Base-by-base conservation (phyloP, 1,284 basidiomycete genomes). In the Wolfiporia cocos region DNA sequence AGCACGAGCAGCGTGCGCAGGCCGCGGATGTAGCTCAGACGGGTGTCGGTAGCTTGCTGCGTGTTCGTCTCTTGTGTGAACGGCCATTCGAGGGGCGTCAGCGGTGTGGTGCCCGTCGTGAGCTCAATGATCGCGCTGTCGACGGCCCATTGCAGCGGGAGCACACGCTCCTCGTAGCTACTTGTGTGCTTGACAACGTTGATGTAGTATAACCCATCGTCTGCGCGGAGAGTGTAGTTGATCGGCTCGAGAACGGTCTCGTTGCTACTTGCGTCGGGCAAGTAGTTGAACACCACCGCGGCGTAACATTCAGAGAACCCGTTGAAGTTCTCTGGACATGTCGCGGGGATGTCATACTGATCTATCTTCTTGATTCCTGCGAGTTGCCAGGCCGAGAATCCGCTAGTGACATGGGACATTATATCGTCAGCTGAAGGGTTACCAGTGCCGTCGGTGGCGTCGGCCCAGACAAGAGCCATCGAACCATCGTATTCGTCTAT, bases 91-190 rank as follows among this genome's bases (percentile, higher is more conserved):
- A 75, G 56, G 0, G 86, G 83, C 0, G 73, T 72, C 5, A 71
- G 68, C 5, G 71, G 56, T 17, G 66, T 56, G 7, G 66, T 58
- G 0, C 78, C 79, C 0, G 83, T 78, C 49, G 72, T 71, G 7
- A 86, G 62, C 47, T 80, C 72, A 23, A 88, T 81, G 48, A 86
- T 76, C 5, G 81, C 83, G 54, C 76, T 68, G 52, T 90, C 87
- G 24, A 91, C 66, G 4, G 86, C 83, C 73, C 85, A 84, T 51
- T 91, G 87, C 12, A 90, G 56, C 1, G 87, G 87, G 15, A 90
- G 57, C 21, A 85, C 67, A 38, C 82, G 67, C 41, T 65, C 63
- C 58, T 88, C 85, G 52, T 81, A 80, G 61, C 88, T 85, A 47
- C 83, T 80, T 2, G 61, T 70, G 54, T 86, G 81, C 22, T 68